Conservation (phyloP, 352 stramenopile species). For the Plasmopara viticola region DNA sequence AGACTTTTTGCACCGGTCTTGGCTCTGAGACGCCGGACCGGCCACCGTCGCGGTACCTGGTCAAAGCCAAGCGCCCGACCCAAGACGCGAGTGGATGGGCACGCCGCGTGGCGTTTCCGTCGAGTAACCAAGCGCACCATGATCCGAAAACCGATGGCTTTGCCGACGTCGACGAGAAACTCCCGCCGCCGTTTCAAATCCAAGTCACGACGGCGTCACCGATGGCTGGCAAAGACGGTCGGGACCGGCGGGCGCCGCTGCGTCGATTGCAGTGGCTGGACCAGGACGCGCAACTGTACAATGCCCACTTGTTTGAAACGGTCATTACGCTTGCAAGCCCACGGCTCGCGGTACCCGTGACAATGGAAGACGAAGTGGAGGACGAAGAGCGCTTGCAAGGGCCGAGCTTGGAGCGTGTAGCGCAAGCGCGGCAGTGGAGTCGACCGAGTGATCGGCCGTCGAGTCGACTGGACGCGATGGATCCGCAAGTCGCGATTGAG, state of each 20-base stretch:
- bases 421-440: too few relatives aligned
- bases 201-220: constrained; percentile 80
- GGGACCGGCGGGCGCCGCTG: too few relatives aligned
- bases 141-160: constrained; percentile 77
- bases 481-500: constrained; percentile 59
- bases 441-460: constrained; percentile 16
- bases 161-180: constrained; percentile 69
- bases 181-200: constrained; percentile 74
- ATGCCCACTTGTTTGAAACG: constrained; percentile 50
- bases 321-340: constrained; percentile 32
- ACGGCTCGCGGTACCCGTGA: constrained; percentile 5
- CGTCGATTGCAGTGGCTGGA: constrained; percentile 41
- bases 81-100: constrained; percentile 20
- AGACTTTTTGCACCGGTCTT: too few relatives aligned
- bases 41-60: constrained; percentile 74
- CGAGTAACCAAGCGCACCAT: constrained; percentile 54
- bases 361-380: constrained; percentile 21
- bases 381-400: too few relatives aligned
- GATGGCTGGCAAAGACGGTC: too few relatives aligned
- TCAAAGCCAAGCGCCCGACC: constrained; percentile 33
- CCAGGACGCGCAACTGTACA: constrained; percentile 53
- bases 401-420: too few relatives aligned
- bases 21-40: too few relatives aligned
- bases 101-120: constrained; percentile 31
- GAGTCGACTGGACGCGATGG: constrained; percentile 37